A percentile compares a stretch with the other conserved stretches of the same genome.
phyloP scores from a whole-genome alignment of 768 basidiomycete species.

The Suillus hirtellus region DNA sequence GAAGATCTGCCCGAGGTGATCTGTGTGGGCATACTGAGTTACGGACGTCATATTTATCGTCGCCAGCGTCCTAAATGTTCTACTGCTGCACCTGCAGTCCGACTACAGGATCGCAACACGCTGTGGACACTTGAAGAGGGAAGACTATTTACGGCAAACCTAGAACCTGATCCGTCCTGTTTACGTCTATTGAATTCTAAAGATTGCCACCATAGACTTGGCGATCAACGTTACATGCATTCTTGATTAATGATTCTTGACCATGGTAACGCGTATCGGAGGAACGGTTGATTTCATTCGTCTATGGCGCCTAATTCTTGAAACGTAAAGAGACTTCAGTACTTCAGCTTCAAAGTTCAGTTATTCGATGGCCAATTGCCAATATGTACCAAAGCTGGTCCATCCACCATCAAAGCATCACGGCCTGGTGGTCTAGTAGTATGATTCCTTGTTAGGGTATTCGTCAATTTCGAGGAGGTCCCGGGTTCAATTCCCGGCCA shows the following conservation, averaged over 20 bases:
- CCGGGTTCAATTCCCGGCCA: constrained; percentile 87
- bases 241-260: background rate
- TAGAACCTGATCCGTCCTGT: constrained; percentile 22
- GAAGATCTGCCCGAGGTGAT: constrained; percentile 68
- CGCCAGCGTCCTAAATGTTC: constrained; percentile 12
- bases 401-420: background rate
- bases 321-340: background rate
- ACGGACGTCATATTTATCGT: constrained; percentile 59
- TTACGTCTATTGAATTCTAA: constrained; percentile 32
- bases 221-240: background rate
- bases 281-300: background rate
- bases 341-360: background rate
- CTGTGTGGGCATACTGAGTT: constrained; percentile 55
- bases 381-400: background rate
- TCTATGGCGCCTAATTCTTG: background rate
- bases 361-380: background rate
- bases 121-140: constrained; percentile 3
- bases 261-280: background rate
- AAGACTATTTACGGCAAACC: constrained; percentile 2
- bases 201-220: background rate
- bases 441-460: constrained; percentile 64
- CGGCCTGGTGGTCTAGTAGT: constrained; percentile 65
- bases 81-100: constrained; percentile 7
- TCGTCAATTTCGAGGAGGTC: constrained; percentile 60
- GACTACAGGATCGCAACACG: background rate